These are phyloP conservation scores for Heteromeles arbutifolia DNA, from an alignment of 306 rosid genomes.

Conservation along the genomic window DNA sequence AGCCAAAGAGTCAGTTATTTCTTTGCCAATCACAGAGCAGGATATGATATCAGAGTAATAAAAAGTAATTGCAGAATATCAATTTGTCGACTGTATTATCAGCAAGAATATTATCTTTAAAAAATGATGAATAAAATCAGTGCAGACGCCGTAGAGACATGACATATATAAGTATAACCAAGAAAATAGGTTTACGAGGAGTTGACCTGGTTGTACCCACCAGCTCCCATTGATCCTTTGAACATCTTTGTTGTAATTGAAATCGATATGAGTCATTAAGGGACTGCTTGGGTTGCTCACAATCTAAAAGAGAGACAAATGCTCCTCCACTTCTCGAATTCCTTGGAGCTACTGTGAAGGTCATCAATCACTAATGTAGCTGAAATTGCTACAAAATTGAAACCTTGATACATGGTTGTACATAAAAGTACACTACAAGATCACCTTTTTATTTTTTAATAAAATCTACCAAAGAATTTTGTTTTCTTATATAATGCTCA, in stretches of 20 bases:
- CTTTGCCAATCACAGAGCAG: not conserved
- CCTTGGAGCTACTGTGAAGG: conserved; percentile 42
- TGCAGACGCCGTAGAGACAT: not conserved
- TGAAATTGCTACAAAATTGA: not conserved
- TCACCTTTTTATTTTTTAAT: no score
- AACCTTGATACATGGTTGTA: no score
- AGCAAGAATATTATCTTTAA: not conserved
- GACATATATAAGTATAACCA: conserved; percentile 31
- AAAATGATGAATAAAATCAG: not conserved
- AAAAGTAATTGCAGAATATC: not conserved
- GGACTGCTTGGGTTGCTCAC: conserved; percentile 24
- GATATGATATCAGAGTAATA: not conserved
- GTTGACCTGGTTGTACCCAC: conserved; percentile 10
- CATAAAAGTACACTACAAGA: no score
- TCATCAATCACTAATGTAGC: conserved; percentile 14
- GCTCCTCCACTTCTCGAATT: conserved; percentile 25
- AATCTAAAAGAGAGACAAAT: conserved; percentile 26
- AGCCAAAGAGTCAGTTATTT: not conserved
- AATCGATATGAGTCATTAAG: conserved; percentile 43
- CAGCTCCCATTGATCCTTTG: conserved; percentile 25
- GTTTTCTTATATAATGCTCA: no score
- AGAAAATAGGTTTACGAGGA: conserved; percentile 24
- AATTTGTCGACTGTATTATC: not conserved
- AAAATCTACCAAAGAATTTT: no score
- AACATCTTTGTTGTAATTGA: conserved; percentile 14